Evolutionary conservation across 2,329 filamentous ascomycete genomes (phyloP).

Genomic region (Diaporthe longicolla): DNA sequence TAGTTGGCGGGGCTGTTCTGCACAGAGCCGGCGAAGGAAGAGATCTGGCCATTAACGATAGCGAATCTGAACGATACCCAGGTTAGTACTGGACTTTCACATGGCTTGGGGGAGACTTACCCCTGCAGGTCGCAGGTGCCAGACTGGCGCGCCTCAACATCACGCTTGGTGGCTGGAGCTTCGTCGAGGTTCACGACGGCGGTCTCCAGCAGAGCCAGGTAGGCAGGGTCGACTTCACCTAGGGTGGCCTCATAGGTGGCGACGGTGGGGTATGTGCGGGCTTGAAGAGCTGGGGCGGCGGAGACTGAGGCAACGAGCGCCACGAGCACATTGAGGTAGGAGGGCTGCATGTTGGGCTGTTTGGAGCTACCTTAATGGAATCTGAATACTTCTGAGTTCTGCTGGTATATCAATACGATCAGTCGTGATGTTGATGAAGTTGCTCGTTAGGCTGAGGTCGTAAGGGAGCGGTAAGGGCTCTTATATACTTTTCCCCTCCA

Average conservation of each 20-base stretch:
- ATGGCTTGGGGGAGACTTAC: no score
- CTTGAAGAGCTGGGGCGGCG: slow-evolving; percentile 25
- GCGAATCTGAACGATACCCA: no score
- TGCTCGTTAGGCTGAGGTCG: background rate
- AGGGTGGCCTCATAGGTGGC: slow-evolving; percentile 18
- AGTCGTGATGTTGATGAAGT: background rate
- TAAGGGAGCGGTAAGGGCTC: background rate
- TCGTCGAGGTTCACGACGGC: slow-evolving; percentile 31
- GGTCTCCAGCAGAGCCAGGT: background rate
- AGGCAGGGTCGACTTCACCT: slow-evolving; percentile 6
- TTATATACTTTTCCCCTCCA: background rate
- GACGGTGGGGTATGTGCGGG: slow-evolving; percentile 34
- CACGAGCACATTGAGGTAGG: background rate
- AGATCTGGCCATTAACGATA: slow-evolving; percentile 26
- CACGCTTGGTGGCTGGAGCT: background rate
- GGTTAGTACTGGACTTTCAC: no score
- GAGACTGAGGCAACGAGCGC: background rate
- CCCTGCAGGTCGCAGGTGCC: slow-evolving; percentile 34
- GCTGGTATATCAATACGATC: no score
- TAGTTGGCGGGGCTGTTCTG: slow-evolving; percentile 35
- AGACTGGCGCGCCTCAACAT: slow-evolving; percentile 16
- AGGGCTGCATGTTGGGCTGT: background rate
- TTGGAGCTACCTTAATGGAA: background rate
- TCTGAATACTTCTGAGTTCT: background rate
- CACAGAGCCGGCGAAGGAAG: slow-evolving; percentile 17